These are phyloP conservation scores for Berkeleyomyces basicola DNA, from an alignment of 2,329 filamentous ascomycete genomes.

Conservation along the genomic window DNA sequence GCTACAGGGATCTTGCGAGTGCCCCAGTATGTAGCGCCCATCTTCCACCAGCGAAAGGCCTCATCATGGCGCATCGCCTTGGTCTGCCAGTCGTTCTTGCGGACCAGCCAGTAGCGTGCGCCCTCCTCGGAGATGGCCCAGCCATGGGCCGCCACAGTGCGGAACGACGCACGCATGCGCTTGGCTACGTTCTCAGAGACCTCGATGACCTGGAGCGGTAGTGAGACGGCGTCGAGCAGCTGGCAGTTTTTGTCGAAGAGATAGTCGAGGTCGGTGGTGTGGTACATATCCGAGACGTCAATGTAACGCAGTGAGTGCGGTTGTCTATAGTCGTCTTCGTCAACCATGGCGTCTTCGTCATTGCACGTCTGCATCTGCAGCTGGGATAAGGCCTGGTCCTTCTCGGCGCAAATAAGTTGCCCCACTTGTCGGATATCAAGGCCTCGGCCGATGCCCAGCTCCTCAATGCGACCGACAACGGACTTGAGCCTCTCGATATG, in stretches of 20 bases:
- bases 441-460: conserved; percentile 55
- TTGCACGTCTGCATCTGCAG: conserved; percentile 23
- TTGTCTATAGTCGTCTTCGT: conserved; percentile 20
- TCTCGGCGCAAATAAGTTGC: conserved; percentile 40
- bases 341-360: conserved; percentile 27
- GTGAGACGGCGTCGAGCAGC: conserved; percentile 41
- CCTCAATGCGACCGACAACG: conserved; percentile 30
- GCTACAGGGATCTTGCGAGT: conserved; percentile 87
- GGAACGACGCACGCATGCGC: conserved; percentile 45
- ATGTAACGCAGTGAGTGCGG: conserved; percentile 51
- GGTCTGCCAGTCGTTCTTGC: conserved; percentile 25
- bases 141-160: conserved; percentile 42
- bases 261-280: conserved; percentile 30
- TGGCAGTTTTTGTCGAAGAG: conserved; percentile 33
- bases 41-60: conserved; percentile 57
- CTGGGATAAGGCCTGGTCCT: conserved; percentile 55
- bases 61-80: conserved; percentile 20
- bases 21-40: conserved; percentile 71
- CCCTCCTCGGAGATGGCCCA: conserved; percentile 59
- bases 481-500: conserved; percentile 43
- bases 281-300: conserved; percentile 47
- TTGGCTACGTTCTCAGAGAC: conserved; percentile 51
- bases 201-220: conserved; percentile 62
- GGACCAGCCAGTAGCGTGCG: conserved; percentile 49
- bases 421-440: conserved; percentile 50